Evolutionary conservation across 305 asterid genomes (phyloP).

Genomic region (Fraxinus xanthoxyloides): DNA sequence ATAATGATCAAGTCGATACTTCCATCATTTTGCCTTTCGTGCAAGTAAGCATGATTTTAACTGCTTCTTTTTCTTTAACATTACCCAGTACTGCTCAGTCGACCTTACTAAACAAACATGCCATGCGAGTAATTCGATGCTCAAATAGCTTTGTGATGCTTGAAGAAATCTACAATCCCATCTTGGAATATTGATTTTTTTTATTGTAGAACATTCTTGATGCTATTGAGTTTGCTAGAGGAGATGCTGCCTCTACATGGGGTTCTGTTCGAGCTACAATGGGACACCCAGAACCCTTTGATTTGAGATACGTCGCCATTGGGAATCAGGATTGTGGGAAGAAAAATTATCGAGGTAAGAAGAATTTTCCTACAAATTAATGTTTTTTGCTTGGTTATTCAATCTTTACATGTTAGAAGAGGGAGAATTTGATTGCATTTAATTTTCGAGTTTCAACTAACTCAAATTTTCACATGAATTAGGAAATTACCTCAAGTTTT

Average conservation of each 20-base stretch:
- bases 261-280: slow-evolving; percentile 60
- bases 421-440: background rate
- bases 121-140: background rate
- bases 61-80: background rate
- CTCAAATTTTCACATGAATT: background rate
- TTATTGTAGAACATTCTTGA: slow-evolving; percentile 47
- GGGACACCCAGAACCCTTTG: slow-evolving; percentile 61
- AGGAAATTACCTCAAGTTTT: slow-evolving; percentile 61
- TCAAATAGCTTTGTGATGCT: background rate
- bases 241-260: slow-evolving; percentile 42
- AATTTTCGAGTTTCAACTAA: background rate
- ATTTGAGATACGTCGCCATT: slow-evolving; percentile 45
- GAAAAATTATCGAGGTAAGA: slow-evolving; percentile 60
- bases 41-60: slow-evolving; percentile 45
- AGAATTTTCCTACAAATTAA: background rate
- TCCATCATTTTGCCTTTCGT: slow-evolving; percentile 62
- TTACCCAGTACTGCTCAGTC: background rate
- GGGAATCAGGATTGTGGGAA: slow-evolving; percentile 63
- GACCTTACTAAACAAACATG: background rate
- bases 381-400: background rate
- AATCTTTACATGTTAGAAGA: background rate
- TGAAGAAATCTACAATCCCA: background rate
- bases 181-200: background rate
- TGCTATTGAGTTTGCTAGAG: slow-evolving; percentile 58
- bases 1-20: slow-evolving; percentile 70